phyloP scores from a whole-genome alignment of 345 rosid genomes.

The Theobroma cacao region DNA sequence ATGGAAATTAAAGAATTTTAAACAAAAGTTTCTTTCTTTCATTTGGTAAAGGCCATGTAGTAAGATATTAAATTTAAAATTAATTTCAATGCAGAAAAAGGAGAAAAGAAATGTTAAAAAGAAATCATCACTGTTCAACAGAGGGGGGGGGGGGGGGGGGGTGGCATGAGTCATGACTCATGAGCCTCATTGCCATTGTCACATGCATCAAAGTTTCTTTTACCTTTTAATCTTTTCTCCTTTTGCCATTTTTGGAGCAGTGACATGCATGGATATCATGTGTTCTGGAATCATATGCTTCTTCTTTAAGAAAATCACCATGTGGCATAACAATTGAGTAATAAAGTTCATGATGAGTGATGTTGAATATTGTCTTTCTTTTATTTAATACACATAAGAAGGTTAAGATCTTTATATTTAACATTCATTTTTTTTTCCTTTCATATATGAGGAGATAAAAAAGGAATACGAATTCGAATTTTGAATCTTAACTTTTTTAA shows the following conservation, averaged over 20 bases:
- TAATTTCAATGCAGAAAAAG: not conserved
- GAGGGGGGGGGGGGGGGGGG: no score
- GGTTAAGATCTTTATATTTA: not conserved
- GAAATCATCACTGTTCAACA: not conserved
- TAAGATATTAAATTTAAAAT: not conserved
- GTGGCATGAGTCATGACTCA: not conserved
- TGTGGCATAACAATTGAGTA: not conserved
- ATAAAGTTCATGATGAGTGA: not conserved
- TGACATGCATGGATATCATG: slow-evolving; percentile 6
- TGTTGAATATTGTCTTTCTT: not conserved
- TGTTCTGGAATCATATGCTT: not conserved
- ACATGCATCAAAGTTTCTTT: slow-evolving; percentile 2
- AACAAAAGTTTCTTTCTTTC: not conserved
- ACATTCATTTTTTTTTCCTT: no score
- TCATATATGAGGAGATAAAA: no score
- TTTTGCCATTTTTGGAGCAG: not conserved
- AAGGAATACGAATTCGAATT: no score
- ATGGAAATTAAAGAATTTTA: not conserved
- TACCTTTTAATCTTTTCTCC: not conserved
- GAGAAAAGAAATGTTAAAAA: not conserved
- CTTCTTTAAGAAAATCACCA: not conserved
- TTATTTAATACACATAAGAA: not conserved
- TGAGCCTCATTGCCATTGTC: not conserved
- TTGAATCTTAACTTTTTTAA: no score
- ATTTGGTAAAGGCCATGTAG: not conserved